These are phyloP conservation scores for Iberis pinnata DNA, from an alignment of 345 rosid genomes.

Conservation along the genomic window DNA sequence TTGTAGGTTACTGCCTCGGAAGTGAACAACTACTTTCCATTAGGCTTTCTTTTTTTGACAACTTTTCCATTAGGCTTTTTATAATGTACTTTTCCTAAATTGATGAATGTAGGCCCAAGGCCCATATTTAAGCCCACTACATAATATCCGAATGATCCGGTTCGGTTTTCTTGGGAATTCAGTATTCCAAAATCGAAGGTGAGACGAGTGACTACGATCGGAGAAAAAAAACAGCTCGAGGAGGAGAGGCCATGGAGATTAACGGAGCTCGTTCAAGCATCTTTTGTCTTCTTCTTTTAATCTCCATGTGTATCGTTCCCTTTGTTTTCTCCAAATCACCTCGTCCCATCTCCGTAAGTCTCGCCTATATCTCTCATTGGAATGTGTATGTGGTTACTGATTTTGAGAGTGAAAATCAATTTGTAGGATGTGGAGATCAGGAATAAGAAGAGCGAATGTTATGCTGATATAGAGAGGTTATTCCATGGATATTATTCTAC, in stretches of 20 bases:
- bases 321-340: slow-evolving; percentile 41
- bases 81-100: no score
- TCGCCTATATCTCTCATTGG: not conserved
- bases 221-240: slow-evolving; percentile 21
- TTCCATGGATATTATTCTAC: no score
- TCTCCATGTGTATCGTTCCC: slow-evolving; percentile 18
- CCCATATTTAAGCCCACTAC: not conserved
- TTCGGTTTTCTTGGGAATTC: not conserved
- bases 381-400: no score
- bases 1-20: no score
- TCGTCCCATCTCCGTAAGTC: slow-evolving; percentile 44
- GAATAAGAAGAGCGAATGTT: slow-evolving; percentile 59
- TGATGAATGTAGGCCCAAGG: not conserved
- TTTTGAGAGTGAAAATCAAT: not conserved
- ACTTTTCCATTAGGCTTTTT: no score
- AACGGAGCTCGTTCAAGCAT: not conserved
- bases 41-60: no score
- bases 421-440: slow-evolving; percentile 55
- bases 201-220: slow-evolving; percentile 7
- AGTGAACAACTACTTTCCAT: no score
- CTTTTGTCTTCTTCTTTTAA: slow-evolving; percentile 24
- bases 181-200: slow-evolving; percentile 9
- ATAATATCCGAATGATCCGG: slow-evolving; percentile 2
- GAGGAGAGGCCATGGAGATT: slow-evolving; percentile 24
- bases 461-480: slow-evolving; percentile 74